Evolutionary conservation across 306 rosid species (phyloP).

Genomic region (Vicia villosa): DNA sequence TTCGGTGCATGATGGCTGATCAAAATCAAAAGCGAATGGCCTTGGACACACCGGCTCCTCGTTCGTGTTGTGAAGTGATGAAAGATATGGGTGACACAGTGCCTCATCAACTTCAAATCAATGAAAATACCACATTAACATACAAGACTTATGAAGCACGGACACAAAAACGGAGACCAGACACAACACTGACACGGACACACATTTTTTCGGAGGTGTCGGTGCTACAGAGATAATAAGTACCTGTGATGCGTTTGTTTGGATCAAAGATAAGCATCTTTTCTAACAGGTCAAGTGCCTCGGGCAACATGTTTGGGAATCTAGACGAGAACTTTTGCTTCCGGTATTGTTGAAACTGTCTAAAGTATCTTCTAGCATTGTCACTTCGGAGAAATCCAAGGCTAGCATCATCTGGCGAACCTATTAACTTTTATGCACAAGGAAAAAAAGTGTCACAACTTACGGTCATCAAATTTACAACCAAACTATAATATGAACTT

Average conservation of each 20-base stretch:
- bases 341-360: constrained; percentile 89
- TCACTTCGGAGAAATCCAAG: constrained; percentile 98
- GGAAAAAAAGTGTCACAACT: constrained; percentile 42
- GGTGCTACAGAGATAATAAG: constrained; percentile 18
- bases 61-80: constrained; percentile 75
- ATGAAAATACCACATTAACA: constrained; percentile 17
- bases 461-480: constrained; percentile 8
- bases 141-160: background rate
- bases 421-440: constrained; percentile 71
- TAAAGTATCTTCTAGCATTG: constrained; percentile 90
- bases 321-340: constrained; percentile 85
- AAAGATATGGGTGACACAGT: constrained; percentile 81
- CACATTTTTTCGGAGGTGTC: no score
- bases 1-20: constrained; percentile 89
- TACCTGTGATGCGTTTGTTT: constrained; percentile 86
- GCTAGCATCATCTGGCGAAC: constrained; percentile 95
- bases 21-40: constrained; percentile 89
- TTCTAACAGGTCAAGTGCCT: constrained; percentile 84
- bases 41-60: constrained; percentile 83
- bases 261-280: constrained; percentile 98
- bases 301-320: constrained; percentile 87
- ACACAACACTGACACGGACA: no score
- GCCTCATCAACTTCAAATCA: constrained; percentile 87
- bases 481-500: constrained; percentile 19
- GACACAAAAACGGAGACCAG: no score